Evolutionary conservation across 352 stramenopile genomes (phyloP), one percentile per base, ranked within the genome.

Genomic region (Plasmopara halstedii): DNA sequence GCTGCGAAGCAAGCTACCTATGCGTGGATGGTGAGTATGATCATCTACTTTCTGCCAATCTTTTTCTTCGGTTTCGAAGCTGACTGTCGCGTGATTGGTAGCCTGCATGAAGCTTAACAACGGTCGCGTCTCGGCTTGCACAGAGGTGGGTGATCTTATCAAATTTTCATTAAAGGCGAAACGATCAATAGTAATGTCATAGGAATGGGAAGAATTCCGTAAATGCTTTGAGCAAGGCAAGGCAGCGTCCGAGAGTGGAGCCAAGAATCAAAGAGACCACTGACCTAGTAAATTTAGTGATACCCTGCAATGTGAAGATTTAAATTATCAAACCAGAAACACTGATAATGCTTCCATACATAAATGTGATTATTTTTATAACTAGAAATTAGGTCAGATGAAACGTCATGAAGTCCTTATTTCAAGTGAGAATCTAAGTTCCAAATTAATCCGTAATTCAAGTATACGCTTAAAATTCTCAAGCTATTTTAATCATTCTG

Each of bases 61-160:
- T 41, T 46, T 37, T 38, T 7, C 52, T 26, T 47, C 33, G 15
- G 23, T 17, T 38, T n/a, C n/a, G n/a, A n/a, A n/a, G 19, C 36
- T 47, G 34, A 21, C 52, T 58, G 23, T 49, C 54, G 34, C 35
- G 22, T 56, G 44, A 31, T 0, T 39, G 18, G 35, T 58, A 85
- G 78, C 74, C 38, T 90, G 78, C 59, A 90, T 90, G 78, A 90
- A 88, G 63, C 58, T 74, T 23, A 60, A 88, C 58, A 78, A 67
- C 33, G 78, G 78, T 18, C 71, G 73, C 51, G 75, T 90, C 42
- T 90, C 78, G 5, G 78, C 75, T 7, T 90, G 78, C 52, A 79
- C 56, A 9, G 56, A 84, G 59, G 73, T 85, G 26, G 32, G 41
- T 53, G 0, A 15, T 37, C 33, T 19, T 21, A n/a, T 14, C 8